phyloP scores from a whole-genome alignment of 352 stramenopile species.

The Pythium dissimile region DNA sequence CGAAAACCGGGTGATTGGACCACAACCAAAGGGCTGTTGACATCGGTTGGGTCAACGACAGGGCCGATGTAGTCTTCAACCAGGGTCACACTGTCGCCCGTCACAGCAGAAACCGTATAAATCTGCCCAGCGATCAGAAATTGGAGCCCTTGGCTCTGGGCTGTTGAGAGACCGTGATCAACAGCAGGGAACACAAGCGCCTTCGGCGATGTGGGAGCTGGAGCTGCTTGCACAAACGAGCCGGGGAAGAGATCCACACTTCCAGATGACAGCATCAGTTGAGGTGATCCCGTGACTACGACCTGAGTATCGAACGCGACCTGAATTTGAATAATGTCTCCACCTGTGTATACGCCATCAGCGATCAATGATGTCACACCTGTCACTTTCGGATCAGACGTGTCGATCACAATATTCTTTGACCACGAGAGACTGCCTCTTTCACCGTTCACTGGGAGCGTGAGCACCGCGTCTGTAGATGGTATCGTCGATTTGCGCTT shows the following conservation, averaged over 20 bases:
- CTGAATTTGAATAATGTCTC: constrained; percentile 51
- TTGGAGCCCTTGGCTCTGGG: constrained; percentile 37
- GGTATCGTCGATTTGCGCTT: constrained; percentile 47
- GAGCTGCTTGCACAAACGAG: constrained; percentile 39
- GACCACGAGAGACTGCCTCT: constrained; percentile 59
- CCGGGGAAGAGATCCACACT: constrained; percentile 57
- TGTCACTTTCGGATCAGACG: constrained; percentile 41
- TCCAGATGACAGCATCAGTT: constrained; percentile 43
- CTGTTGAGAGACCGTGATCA: constrained; percentile 43
- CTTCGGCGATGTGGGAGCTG: constrained; percentile 17
- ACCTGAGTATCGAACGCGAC: constrained; percentile 59
- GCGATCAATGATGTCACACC: constrained; percentile 30
- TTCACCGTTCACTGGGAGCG: constrained; percentile 48
- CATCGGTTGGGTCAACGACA: constrained; percentile 30
- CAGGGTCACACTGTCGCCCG: constrained; percentile 45
- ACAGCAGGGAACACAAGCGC: constrained; percentile 51
- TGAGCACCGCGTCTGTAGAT: constrained; percentile 45
- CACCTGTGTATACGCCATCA: constrained; percentile 55
- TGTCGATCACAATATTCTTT: constrained; percentile 77
- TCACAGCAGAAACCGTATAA: constrained; percentile 46
- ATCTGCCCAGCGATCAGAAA: constrained; percentile 51
- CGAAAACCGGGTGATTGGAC: constrained; percentile 53
- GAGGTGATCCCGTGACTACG: constrained; percentile 44
- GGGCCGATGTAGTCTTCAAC: constrained; percentile 47
- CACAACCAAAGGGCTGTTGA: constrained; percentile 23